Evolutionary conservation across 192 early-diverging fungal species (phyloP), one percentile per base, ranked within the genome.

Genomic region (Coemansia sp.): DNA sequence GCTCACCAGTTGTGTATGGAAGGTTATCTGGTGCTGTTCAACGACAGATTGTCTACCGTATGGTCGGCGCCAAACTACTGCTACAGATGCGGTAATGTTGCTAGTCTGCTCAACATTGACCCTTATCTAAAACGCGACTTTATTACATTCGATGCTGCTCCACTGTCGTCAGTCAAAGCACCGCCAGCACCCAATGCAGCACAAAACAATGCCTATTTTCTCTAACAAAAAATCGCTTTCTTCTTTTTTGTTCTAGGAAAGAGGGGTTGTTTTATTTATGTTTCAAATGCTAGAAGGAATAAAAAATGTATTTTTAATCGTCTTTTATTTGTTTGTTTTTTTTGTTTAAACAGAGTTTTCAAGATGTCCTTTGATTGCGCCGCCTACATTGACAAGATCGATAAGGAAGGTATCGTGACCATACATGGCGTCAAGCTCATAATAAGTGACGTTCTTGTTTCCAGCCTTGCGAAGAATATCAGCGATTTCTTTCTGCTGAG

Each of bases 11-110:
- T 99, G 54, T 95, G 96, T 20, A 95, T 97, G 82, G 97, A 99
- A 73, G 96, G 97, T 14, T 99, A 92, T 85, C 34, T 73, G 69
- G 74, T 82, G 28, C 70, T 68, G 59, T 82, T 82, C 45, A 82
- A 99, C 64, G 91, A 97, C 61, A 93, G 94, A 63, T 84, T 99
- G 60, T 95, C 97, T 7, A 99, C 97, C 7, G 89, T 91, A 20
- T 97, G 97, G 97, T 93, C 91, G 38, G 96, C 95, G 12, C 95
- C 95, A 52, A 96, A 98, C 68, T 99, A 99, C 80, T 99, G 96
- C 73, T 98, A 98, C 80, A 87, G 96, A 29, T 99, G 96, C 69
- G 95, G 94, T 42, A 97, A 99, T 70, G 93, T 97, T 22, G 96
- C 95, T 8, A 92, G 93, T 34, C 92, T 99, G 60, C 90, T 96